phyloP scores from a whole-genome alignment of 1,284 basidiomycete species.

The Austroboletus novae-zelandiae region DNA sequence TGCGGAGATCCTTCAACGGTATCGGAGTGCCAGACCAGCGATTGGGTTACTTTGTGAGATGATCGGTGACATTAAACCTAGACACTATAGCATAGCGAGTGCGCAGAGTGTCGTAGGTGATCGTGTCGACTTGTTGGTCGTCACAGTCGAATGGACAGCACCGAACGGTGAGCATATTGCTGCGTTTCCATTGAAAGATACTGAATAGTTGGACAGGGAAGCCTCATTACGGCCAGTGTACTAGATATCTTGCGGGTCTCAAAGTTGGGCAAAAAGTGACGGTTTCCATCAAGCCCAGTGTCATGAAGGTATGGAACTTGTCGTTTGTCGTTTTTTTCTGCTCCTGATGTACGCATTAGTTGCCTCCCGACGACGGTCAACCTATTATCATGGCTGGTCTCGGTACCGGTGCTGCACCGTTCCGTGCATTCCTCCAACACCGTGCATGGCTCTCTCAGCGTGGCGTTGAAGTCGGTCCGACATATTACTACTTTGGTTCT shows the following conservation, averaged over 20 bases:
- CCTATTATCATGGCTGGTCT: slow-evolving; percentile 99
- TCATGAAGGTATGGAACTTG: slow-evolving; percentile 83
- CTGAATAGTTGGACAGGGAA: slow-evolving; percentile 48
- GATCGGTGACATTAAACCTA: slow-evolving; percentile 91
- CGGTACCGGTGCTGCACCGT: slow-evolving; percentile 96
- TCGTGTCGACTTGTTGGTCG: slow-evolving; percentile 91
- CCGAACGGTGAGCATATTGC: slow-evolving; percentile 64
- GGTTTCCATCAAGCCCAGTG: slow-evolving; percentile 97
- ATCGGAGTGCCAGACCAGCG: slow-evolving; percentile 76
- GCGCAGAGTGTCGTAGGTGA: slow-evolving; percentile 94
- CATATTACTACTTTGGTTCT: slow-evolving; percentile 98
- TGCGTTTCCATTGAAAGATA: neutral
- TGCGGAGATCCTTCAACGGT: slow-evolving; percentile 82
- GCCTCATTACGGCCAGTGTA: slow-evolving; percentile 91
- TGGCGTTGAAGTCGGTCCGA: slow-evolving; percentile 82
- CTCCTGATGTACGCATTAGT: slow-evolving; percentile 40
- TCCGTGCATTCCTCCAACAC: slow-evolving; percentile 97
- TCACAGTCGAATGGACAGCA: slow-evolving; percentile 93
- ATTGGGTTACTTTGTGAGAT: slow-evolving; percentile 86
- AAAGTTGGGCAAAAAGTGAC: slow-evolving; percentile 90
- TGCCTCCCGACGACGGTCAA: slow-evolving; percentile 82
- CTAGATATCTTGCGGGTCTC: slow-evolving; percentile 87
- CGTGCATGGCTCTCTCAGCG: slow-evolving; percentile 81
- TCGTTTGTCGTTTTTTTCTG: neutral
- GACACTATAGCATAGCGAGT: slow-evolving; percentile 98